Percentiles rank a stretch among this genome's conserved stretches.
phyloP scores from a whole-genome alignment of 1,284 basidiomycete species.

The Ceratobasidium sp. region DNA sequence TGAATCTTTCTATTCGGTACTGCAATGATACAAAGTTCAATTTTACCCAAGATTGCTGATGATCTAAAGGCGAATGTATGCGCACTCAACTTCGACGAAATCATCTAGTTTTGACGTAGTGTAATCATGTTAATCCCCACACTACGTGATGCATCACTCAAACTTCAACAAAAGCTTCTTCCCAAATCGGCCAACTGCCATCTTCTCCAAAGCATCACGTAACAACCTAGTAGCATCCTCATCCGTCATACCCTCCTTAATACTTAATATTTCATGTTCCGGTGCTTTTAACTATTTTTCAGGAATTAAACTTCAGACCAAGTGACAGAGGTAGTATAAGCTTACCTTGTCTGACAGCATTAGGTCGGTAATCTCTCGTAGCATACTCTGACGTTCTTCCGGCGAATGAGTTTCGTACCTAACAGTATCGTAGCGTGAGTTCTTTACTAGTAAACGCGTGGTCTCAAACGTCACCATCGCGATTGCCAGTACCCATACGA shows the following conservation, averaged over 20 bases:
- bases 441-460: not conserved
- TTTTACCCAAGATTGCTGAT: not conserved
- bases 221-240: constrained; percentile 66
- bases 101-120: not conserved
- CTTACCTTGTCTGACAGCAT: constrained; percentile 68
- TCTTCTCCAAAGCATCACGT: constrained; percentile 63
- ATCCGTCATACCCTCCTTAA: constrained; percentile 66
- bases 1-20: not conserved
- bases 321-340: not conserved
- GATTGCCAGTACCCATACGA: constrained; percentile 82
- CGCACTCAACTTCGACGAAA: not conserved
- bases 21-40: too few species aligned
- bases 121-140: not conserved
- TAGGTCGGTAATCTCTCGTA: constrained; percentile 59
- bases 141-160: constrained; percentile 52
- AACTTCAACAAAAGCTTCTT: constrained; percentile 79
- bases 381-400: constrained; percentile 50
- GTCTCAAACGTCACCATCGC: constrained; percentile 64
- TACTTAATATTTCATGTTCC: constrained; percentile 73
- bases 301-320: not conserved
- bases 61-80: not conserved
- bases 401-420: constrained; percentile 59
- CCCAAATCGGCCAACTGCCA: constrained; percentile 69
- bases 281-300: constrained; percentile 70
- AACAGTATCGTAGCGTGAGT: not conserved